Evolutionary conservation across 768 basidiomycete genomes (phyloP), one percentile per base, ranked within the genome.

Genomic region (Mrakia frigida): DNA sequence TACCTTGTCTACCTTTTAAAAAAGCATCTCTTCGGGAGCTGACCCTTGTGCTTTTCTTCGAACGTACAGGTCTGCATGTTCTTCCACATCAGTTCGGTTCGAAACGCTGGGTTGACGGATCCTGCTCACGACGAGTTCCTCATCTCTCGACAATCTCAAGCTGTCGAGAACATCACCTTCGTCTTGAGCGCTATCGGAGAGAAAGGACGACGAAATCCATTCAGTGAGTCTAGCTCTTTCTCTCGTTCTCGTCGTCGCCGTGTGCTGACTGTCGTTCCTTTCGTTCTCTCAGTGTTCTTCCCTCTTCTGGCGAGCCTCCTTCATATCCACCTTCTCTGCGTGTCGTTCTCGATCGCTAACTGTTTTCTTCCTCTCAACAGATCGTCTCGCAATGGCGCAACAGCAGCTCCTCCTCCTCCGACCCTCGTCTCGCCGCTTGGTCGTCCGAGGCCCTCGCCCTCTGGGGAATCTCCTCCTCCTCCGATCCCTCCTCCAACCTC

Each of bases 161-260:
- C 65, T 21, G 39, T 68, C 65, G 65, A 35, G 28, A 76, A 76
- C 75, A 59, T 76, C 18, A 50, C 65, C 18, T 76, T 73, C 43
- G 59, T 76, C 2, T 52, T 76, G 33, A 68, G 73, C 46, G 75
- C 75, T 1, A 59, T 76, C 37, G 75, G 75, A 39, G 70, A 72
- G 33, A 63, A 65, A 53, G 75, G 75, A 2, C 23, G 75, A 11
- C 56, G 46, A n/a, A 76, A 76, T 28, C 70, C 70, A 3, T 76
- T 41, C 65, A 37, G 63, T 73, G 33, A 33, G 53, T 61, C 50
- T 14, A 16, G n/a, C 28, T n/a, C 6, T 65, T n/a, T 35, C 9
- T 21, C 39, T 28, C 11, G 7, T 73, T 35, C 21, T 7, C 10
- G 0, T 28, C 33, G 25, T 67, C 41, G 65, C 35, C 65, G 4